These are phyloP conservation scores for Umbelopsis ramanniana DNA, from an alignment of 192 early-diverging fungal species.

Conservation along the genomic window DNA sequence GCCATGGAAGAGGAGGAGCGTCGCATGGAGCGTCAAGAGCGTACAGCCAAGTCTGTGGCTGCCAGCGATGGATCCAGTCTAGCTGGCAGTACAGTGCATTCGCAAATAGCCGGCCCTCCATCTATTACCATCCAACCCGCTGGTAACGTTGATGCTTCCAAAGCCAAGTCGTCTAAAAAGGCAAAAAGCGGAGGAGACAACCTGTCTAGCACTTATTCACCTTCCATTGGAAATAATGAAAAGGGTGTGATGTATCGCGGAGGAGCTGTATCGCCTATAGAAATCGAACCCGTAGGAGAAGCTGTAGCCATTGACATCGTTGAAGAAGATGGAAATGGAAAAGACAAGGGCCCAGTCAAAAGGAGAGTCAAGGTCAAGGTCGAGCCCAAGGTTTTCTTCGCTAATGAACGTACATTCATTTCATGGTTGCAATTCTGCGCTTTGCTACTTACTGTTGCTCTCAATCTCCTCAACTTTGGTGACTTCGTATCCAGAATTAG, in stretches of 20 bases:
- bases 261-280: background rate
- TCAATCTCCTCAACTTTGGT: constrained; percentile 74
- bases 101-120: background rate
- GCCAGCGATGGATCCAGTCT: background rate
- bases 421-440: constrained; percentile 78
- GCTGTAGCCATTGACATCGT: constrained; percentile 4
- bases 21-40: constrained; percentile 21
- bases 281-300: background rate
- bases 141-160: background rate
- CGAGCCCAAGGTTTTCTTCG: constrained; percentile 82
- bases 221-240: background rate
- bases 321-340: background rate
- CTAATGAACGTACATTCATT: constrained; percentile 90
- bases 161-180: too few species aligned
- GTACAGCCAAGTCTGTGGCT: background rate
- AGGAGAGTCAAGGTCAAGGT: constrained; percentile 39
- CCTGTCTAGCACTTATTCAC: background rate
- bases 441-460: constrained; percentile 64
- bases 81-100: background rate
- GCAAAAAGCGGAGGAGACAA: background rate
- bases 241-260: background rate
- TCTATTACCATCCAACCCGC: background rate
- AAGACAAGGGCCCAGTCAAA: background rate
- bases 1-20: constrained; percentile 44
- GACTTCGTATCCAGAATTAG: constrained; percentile 17